Evolutionary conservation across 2,329 filamentous ascomycete genomes (phyloP).

Genomic region (Penicillium sp.): DNA sequence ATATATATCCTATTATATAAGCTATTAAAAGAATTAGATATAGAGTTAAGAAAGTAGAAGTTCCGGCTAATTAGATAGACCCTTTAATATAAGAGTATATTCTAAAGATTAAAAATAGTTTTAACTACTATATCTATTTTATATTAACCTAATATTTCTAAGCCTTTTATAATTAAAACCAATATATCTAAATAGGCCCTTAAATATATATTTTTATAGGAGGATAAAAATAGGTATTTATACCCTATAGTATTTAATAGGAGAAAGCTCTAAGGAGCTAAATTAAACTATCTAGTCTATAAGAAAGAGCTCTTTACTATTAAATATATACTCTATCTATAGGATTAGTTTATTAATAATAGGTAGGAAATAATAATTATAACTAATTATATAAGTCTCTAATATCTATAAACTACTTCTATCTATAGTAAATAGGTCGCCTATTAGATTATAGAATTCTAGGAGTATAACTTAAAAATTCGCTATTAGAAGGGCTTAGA

Average conservation of each 20-base stretch:
- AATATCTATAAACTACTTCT: conserved; percentile 25
- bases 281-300: conserved; percentile 28
- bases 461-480: conserved; percentile 13
- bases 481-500: conserved; percentile 9
- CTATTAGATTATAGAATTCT: conserved; percentile 7
- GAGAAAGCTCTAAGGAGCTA: conserved; percentile 14
- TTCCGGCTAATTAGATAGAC: neutral
- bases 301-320: conserved; percentile 30
- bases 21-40: neutral
- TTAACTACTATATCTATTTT: too few relatives aligned
- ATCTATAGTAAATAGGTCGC: conserved; percentile 11
- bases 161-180: too few relatives aligned
- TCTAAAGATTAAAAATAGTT: neutral
- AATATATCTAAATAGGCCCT: too few relatives aligned
- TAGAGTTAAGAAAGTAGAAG: conserved; percentile 1
- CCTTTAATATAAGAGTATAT: neutral
- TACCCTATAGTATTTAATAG: conserved; percentile 23
- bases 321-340: conserved; percentile 21
- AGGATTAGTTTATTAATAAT: conserved; percentile 15
- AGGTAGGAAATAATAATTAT: conserved; percentile 15
- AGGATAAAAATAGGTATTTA: conserved; percentile 3
- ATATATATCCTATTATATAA: too few relatives aligned
- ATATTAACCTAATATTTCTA: too few relatives aligned
- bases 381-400: conserved; percentile 26
- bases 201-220: too few relatives aligned